phyloP scores from a whole-genome alignment of 2,329 filamentous ascomycete species.

The Scytalidium sp. region DNA sequence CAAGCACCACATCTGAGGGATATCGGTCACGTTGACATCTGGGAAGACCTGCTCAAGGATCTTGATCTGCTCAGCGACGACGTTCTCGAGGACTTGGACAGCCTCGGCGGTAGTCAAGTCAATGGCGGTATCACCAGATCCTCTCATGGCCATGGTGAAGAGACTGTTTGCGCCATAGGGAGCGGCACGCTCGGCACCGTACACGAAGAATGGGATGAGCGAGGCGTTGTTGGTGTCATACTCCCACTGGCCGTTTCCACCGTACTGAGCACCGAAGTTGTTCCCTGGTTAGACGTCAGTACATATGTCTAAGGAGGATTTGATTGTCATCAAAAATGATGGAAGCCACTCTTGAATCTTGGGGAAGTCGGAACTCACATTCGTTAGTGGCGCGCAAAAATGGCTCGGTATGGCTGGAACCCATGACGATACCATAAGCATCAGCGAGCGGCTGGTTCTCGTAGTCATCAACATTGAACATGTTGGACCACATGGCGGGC shows the following conservation, averaged over 20 bases:
- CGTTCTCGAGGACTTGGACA: conserved; percentile 55
- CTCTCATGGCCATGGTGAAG: conserved; percentile 70
- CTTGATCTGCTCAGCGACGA: conserved; percentile 57
- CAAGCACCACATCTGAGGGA: conserved; percentile 69
- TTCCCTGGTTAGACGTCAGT: conserved; percentile 4
- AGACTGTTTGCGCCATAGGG: conserved; percentile 62
- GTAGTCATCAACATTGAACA: conserved; percentile 70
- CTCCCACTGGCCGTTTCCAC: conserved; percentile 58
- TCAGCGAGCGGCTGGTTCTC: conserved; percentile 67
- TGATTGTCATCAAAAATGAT: no score
- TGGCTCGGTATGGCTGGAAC: conserved; percentile 70
- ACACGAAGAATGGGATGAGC: conserved; percentile 65
- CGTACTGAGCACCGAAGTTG: conserved; percentile 31
- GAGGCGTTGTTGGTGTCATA: conserved; percentile 68
- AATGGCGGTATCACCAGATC: conserved; percentile 63
- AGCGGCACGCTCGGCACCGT: conserved; percentile 62
- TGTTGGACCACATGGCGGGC: conserved; percentile 69
- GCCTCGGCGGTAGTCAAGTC: conserved; percentile 50
- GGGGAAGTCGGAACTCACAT: conserved; percentile 42
- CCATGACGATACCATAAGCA: conserved; percentile 71
- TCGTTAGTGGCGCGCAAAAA: conserved; percentile 62
- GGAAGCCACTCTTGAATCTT: no score
- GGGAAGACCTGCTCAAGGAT: conserved; percentile 56
- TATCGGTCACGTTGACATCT: conserved; percentile 36
- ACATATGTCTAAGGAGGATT: background rate